Evolutionary conservation across 1,284 basidiomycete species (phyloP).

Genomic region (Neolentinus lepideus): DNA sequence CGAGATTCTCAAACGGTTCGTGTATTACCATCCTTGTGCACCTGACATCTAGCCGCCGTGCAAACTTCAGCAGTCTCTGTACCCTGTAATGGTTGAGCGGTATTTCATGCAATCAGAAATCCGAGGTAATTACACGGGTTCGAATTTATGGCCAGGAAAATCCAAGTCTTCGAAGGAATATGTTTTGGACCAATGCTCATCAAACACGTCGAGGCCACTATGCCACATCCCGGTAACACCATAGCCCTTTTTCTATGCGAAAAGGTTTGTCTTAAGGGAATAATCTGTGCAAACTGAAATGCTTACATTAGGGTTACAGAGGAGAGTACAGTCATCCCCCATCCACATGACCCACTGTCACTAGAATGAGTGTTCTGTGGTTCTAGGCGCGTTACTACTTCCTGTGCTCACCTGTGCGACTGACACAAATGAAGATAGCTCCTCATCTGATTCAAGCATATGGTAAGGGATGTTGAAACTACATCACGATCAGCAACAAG

Average conservation of each 20-base stretch:
- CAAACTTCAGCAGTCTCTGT: neutral
- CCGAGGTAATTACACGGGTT: neutral
- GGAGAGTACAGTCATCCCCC: neutral
- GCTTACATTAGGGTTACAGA: neutral
- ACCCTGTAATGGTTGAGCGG: neutral
- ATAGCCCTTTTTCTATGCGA: neutral
- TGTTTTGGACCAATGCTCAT: neutral
- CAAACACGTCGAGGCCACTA: neutral
- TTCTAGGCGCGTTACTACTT: neutral
- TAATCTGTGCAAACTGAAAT: neutral
- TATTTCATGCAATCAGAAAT: neutral
- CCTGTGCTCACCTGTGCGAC: neutral
- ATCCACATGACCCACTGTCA: neutral
- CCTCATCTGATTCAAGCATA: neutral
- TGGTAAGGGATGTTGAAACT: neutral
- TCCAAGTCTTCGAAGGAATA: neutral
- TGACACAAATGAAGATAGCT: neutral
- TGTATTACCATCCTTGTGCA: neutral
- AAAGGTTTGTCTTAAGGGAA: neutral
- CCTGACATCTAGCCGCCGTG: neutral
- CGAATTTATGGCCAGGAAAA: neutral
- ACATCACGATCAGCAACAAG: neutral
- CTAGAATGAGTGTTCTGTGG: neutral
- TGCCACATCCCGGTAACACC: neutral
- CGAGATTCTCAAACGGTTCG: neutral